These are phyloP conservation scores for Ilex paraguariensis DNA, from an alignment of 305 asterid species.

Conservation along the genomic window DNA sequence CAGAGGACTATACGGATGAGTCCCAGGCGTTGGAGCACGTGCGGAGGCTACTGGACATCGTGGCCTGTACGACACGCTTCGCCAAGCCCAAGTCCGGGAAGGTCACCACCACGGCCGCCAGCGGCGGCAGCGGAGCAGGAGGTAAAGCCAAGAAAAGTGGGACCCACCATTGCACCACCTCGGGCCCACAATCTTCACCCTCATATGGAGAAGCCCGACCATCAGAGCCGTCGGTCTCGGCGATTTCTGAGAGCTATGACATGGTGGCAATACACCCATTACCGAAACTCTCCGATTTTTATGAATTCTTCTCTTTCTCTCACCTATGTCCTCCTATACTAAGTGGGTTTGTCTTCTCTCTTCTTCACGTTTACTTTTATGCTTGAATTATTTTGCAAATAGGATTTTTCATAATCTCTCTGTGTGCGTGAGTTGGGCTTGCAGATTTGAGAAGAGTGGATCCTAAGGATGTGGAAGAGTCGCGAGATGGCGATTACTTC, in stretches of 20 bases:
- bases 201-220: conserved; percentile 47
- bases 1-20: conserved; percentile 89
- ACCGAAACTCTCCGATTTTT: conserved; percentile 98
- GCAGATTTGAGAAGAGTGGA: conserved; percentile 71
- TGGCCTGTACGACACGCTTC: conserved; percentile 99
- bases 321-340: conserved; percentile 81
- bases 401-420: background rate
- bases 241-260: conserved; percentile 56
- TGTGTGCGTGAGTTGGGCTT: background rate
- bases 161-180: conserved; percentile 35
- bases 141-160: conserved; percentile 46
- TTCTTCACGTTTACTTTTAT: background rate
- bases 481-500: conserved; percentile 69
- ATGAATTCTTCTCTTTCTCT: conserved; percentile 89
- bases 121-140: conserved; percentile 25
- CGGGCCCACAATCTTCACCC: conserved; percentile 32
- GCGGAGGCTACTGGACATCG: conserved; percentile 88
- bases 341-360: conserved; percentile 40
- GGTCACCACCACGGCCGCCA: conserved; percentile 10
- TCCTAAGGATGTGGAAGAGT: conserved; percentile 44
- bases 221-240: conserved; percentile 42
- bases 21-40: conserved; percentile 78
- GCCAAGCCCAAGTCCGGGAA: conserved; percentile 56
- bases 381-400: background rate
- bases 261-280: conserved; percentile 98